phyloP scores from a whole-genome alignment of 2,329 filamentous ascomycete species.

The Helminthosporium solani region DNA sequence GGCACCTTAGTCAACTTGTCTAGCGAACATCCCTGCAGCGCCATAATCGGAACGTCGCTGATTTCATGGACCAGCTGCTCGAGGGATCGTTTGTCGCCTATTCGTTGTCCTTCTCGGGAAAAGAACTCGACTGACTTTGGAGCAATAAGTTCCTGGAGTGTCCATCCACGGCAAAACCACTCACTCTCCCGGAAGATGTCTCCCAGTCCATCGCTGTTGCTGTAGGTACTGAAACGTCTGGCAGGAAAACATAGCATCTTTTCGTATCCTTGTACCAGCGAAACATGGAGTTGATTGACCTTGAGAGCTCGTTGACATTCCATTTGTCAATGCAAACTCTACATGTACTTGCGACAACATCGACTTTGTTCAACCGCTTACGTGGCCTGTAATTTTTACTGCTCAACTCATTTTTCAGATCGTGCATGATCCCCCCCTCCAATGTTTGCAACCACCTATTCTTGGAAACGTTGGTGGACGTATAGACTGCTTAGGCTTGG shows the following conservation, averaged over 20 bases:
- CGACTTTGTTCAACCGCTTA: no score
- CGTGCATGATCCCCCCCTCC: no score
- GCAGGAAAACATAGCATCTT: slow-evolving; percentile 1
- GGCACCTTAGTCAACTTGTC: no score
- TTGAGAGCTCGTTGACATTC: background rate
- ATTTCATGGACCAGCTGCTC: slow-evolving; percentile 7
- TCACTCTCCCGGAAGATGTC: background rate
- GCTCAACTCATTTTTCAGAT: no score
- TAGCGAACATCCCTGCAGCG: slow-evolving; percentile 5
- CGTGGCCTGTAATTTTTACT: no score
- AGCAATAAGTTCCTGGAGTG: slow-evolving; percentile 12
- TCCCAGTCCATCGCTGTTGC: background rate
- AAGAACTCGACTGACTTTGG: slow-evolving; percentile 15
- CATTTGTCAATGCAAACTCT: slow-evolving; percentile 9
- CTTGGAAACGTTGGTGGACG: no score
- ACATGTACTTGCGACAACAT: no score
- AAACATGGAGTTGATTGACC: slow-evolving; percentile 4
- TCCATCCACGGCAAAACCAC: slow-evolving; percentile 6
- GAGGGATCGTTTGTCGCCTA: slow-evolving; percentile 9
- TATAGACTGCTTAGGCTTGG: no score
- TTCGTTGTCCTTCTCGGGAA: slow-evolving; percentile 2
- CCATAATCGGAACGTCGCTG: slow-evolving; percentile 5
- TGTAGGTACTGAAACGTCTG: background rate
- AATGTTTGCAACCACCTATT: no score
- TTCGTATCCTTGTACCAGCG: background rate